Base-by-base conservation (phyloP, 2,329 filamentous ascomycete species). In the Cladophialophora bantiana region DNA sequence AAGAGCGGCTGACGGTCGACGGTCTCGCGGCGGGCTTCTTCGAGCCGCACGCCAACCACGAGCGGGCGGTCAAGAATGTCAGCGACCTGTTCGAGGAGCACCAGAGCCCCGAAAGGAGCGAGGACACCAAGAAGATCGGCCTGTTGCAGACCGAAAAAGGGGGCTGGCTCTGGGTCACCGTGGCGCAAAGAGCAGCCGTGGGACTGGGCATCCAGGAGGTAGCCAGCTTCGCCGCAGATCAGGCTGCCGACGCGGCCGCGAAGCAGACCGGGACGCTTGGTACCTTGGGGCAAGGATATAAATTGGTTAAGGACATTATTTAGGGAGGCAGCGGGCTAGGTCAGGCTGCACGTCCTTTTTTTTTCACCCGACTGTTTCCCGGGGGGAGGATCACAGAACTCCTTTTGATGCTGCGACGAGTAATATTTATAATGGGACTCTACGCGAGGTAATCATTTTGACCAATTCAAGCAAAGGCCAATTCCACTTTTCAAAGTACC, bases 11-110 rank as follows among this genome's bases (percentile, higher is more conserved):
- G 65, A 72, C 69, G 1, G 59, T 71, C 32, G 68, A 72, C 36
- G 70, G 70, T 4, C 62, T 72, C 36, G 69, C 69, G 7, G 62
- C 64, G 13, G 69, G 67, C 7, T 65, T 71, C 31, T 72, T 72
- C 53, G 70, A 72, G 32, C 59, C 65, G 4, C 18, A 45, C 35
- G 55, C 56, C 12, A 36, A 56, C 20, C 69, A 66, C 26, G 62
- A 70, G 42, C 36, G 42, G 20, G 61, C 63, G 1, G 70, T 71
- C 18, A 59, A 58, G 48, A 42, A 67, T 18, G 60, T 68, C 35
- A 10, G 64, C n/a, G 26, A 68, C 34, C 57, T 69, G 20, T 62
- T 67, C 62, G 36, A 55, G 2, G 68, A 69, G 59, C 68, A 70
- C 55, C 35, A 38, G 36, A 35, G n/a, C 12, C 7, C 42, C 38